A percentile compares a stretch with the other conserved stretches of the same genome.
phyloP scores from a whole-genome alignment of 805 yeast species.

The Yarrowia bubula region DNA sequence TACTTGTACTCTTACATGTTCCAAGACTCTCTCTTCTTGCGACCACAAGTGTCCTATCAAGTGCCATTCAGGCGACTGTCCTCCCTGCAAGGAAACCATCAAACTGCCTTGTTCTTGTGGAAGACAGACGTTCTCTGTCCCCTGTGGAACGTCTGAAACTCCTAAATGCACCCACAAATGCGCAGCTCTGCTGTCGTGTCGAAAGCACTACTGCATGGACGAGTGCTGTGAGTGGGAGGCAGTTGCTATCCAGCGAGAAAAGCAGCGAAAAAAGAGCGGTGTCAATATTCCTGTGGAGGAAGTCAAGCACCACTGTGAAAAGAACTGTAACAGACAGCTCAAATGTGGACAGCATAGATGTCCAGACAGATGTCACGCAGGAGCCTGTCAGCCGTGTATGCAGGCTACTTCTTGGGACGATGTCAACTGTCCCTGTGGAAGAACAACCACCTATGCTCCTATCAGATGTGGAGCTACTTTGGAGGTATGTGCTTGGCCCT shows the following conservation, averaged over 20 bases:
- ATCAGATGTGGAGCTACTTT: slow-evolving; percentile 76
- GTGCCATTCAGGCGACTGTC: slow-evolving; percentile 79
- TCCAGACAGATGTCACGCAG: slow-evolving; percentile 69
- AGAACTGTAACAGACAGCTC: slow-evolving; percentile 59
- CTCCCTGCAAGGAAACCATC: slow-evolving; percentile 58
- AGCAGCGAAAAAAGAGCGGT: slow-evolving; percentile 49
- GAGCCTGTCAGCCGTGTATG: slow-evolving; percentile 75
- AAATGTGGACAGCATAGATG: slow-evolving; percentile 71
- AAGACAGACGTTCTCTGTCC: slow-evolving; percentile 49
- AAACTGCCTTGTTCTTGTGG: slow-evolving; percentile 64
- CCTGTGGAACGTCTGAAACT: slow-evolving; percentile 55
- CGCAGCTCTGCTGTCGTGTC: slow-evolving; percentile 69
- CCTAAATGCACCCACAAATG: slow-evolving; percentile 74
- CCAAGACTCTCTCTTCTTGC: slow-evolving; percentile 55
- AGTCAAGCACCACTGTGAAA: slow-evolving; percentile 69
- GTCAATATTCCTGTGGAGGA: slow-evolving; percentile 55
- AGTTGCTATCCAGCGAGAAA: slow-evolving; percentile 56
- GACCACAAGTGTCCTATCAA: slow-evolving; percentile 66
- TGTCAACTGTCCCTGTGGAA: slow-evolving; percentile 75
- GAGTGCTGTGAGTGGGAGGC: slow-evolving; percentile 71
- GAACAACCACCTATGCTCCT: slow-evolving; percentile 74
- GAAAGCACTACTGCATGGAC: slow-evolving; percentile 70
- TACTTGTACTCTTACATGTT: slow-evolving; percentile 65
- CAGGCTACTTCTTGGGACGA: slow-evolving; percentile 74
- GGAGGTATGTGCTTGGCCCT: slow-evolving; percentile 64